Conservation (phyloP, 2,329 filamentous ascomycete genomes). For the Fusarium denticulatum region DNA sequence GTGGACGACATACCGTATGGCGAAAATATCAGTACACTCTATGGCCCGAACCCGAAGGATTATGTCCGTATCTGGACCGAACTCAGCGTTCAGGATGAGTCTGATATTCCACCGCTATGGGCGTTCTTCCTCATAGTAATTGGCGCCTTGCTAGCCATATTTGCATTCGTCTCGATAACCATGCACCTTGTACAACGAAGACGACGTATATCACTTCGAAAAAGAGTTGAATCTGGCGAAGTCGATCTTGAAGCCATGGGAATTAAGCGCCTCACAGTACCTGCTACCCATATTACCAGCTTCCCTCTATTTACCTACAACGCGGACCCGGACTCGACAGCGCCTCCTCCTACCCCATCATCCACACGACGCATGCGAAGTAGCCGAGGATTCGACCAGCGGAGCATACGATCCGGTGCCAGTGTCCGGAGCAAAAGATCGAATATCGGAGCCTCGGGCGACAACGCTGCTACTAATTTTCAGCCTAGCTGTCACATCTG, state of each 20-base stretch:
- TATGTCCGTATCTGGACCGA: conserved; percentile 70
- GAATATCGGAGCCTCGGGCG: conserved; percentile 47
- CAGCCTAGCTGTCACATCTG: conserved; percentile 94
- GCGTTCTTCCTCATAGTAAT: conserved; percentile 78
- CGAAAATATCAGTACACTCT: conserved; percentile 63
- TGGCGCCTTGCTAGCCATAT: conserved; percentile 74
- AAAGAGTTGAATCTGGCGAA: conserved; percentile 79
- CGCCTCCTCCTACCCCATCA: conserved; percentile 50
- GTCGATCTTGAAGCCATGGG: conserved; percentile 88
- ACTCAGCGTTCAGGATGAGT: conserved; percentile 58
- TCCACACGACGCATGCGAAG: conserved; percentile 47
- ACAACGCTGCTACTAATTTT: conserved; percentile 64
- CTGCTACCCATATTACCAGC: conserved; percentile 73
- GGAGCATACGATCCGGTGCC: conserved; percentile 43
- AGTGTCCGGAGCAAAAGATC: conserved; percentile 53
- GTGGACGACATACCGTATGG: conserved; percentile 70
- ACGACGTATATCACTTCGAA: conserved; percentile 73
- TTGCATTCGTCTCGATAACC: conserved; percentile 71
- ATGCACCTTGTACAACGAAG: conserved; percentile 84
- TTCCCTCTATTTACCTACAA: conserved; percentile 85
- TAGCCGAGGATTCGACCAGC: conserved; percentile 45
- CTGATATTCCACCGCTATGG: conserved; percentile 79
- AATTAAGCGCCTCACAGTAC: conserved; percentile 83
- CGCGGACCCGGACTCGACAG: conserved; percentile 58
- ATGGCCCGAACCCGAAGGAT: conserved; percentile 64